phyloP scores from a whole-genome alignment of 73 alveolate species.

The Paramecium sonneborni region DNA sequence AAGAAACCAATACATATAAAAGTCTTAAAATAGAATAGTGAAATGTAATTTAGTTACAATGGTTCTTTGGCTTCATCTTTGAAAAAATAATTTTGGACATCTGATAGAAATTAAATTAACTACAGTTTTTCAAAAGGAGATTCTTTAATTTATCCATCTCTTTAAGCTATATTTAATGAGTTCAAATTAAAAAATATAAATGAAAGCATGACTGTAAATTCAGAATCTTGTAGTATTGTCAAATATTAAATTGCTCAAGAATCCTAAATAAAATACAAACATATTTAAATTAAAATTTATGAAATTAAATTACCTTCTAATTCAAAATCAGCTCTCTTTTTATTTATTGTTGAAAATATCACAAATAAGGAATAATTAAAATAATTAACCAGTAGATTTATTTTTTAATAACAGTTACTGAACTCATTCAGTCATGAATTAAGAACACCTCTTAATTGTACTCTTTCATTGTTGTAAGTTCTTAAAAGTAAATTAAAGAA shows the following conservation, averaged over 20 bases:
- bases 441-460: constrained; percentile 56
- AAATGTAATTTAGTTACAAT: not conserved
- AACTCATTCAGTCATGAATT: constrained; percentile 46
- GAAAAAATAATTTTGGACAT: not conserved
- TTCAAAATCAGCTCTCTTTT: not conserved
- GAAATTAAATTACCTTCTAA: not conserved
- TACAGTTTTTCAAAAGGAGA: not conserved
- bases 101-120: not conserved
- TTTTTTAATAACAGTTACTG: not conserved
- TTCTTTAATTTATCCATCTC: not conserved
- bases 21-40: not conserved
- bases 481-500: not conserved
- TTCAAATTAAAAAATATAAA: not conserved
- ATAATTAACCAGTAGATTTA: not conserved
- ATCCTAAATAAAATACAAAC: not conserved
- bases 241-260: not conserved
- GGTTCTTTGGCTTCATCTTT: not conserved
- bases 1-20: not conserved
- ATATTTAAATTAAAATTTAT: not conserved
- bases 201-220: not conserved
- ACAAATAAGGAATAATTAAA: not conserved
- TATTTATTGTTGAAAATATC: not conserved
- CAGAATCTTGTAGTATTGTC: not conserved
- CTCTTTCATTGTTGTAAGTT: constrained; percentile 34
- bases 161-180: not conserved